phyloP scores from a whole-genome alignment of 768 basidiomycete species.

The Tephrocybe sp. region DNA sequence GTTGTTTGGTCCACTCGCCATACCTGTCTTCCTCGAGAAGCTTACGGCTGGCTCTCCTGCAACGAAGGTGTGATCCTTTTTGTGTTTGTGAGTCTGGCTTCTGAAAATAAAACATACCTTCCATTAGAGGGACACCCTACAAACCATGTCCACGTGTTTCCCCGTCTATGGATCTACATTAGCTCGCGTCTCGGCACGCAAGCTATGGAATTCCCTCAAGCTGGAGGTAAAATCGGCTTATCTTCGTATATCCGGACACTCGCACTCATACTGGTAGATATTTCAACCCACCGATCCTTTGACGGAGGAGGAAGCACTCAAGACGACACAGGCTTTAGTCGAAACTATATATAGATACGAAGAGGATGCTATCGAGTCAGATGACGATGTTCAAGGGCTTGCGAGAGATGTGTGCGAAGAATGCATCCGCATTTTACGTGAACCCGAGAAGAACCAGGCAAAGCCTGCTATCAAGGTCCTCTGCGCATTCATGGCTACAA shows the following conservation, averaged over 20 bases:
- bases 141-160: constrained; percentile 74
- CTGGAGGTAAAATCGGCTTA: constrained; percentile 64
- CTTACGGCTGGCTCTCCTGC: constrained; percentile 76
- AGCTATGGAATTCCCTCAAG: constrained; percentile 90
- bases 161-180: constrained; percentile 78
- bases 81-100: too few relatives aligned
- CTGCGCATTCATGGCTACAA: constrained; percentile 73
- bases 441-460: constrained; percentile 94
- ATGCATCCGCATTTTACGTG: constrained; percentile 74
- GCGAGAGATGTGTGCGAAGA: constrained; percentile 78
- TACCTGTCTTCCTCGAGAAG: constrained; percentile 92
- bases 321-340: constrained; percentile 71
- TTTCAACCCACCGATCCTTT: constrained; percentile 85
- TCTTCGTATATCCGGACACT: background rate
- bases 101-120: background rate
- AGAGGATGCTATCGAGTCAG: constrained; percentile 36
- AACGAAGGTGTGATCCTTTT: constrained; percentile 78
- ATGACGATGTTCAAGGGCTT: constrained; percentile 51
- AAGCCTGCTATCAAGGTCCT: constrained; percentile 85
- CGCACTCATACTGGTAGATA: constrained; percentile 50
- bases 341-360: constrained; percentile 64
- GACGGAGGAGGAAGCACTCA: constrained; percentile 75
- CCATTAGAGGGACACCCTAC: constrained; percentile 82
- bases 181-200: constrained; percentile 61
- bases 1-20: constrained; percentile 78